A percentile compares a stretch with the other conserved stretches of the same genome.
phyloP scores from a whole-genome alignment of 306 rosid genomes.

The Inga oerstediana region DNA sequence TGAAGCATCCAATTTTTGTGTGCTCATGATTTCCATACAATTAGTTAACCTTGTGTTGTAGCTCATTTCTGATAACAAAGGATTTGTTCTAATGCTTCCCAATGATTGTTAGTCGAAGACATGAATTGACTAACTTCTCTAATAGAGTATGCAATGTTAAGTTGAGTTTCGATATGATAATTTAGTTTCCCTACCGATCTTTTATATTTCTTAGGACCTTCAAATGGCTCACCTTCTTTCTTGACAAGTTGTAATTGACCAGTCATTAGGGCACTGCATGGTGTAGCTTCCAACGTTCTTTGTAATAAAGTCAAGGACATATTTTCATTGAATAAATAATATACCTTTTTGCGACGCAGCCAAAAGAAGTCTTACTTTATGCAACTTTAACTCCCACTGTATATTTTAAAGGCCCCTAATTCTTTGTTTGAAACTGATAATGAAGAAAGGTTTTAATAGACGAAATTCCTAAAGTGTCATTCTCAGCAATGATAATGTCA shows the following conservation, averaged over 20 bases:
- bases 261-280: not conserved
- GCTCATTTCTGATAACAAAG: not conserved
- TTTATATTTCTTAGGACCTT: not conserved
- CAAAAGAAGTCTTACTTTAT: not conserved
- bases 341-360: not conserved
- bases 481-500: not conserved
- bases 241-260: not conserved
- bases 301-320: not conserved
- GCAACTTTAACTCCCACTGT: not conserved
- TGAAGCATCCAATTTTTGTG: not conserved
- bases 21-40: not conserved
- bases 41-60: not conserved
- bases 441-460: not conserved
- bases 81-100: not conserved
- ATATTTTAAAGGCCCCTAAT: not conserved
- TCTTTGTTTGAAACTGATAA: not conserved
- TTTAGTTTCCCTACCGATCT: not conserved
- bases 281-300: not conserved
- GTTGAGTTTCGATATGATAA: not conserved
- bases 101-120: not conserved
- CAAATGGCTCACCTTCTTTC: not conserved
- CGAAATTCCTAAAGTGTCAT: not conserved
- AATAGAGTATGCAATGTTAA: not conserved
- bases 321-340: not conserved
- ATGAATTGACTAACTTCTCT: not conserved